Evolutionary conservation across 2,329 filamentous ascomycete genomes (phyloP), one percentile per base, ranked within the genome.

Genomic region (Talaromyces sp.): DNA sequence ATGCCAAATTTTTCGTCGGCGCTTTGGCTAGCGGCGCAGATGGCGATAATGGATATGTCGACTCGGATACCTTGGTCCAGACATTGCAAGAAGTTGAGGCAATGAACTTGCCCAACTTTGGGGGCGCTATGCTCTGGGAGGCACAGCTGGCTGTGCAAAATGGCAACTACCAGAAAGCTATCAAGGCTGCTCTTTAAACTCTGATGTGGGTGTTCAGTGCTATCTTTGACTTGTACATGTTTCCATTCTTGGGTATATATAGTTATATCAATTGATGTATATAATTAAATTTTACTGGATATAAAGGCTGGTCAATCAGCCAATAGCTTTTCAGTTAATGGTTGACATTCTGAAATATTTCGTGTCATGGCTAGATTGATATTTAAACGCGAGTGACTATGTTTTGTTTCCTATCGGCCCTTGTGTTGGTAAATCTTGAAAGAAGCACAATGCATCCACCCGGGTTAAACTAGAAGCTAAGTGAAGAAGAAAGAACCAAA

Each of bases 111-210:
- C 70, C 68, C 1, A 73, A 70, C 3, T 86, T 86, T 64, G 84
- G 82, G 49, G 84, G 84, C 71, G 75, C 85, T 49, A 86, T 86
- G 83, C 69, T 86, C 6, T 86, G 82, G 81, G 83, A 86, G 57
- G 81, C 82, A 5, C 82, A 80, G 1, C 56, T 61, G 51, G 59
- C 59, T 56, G 56, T 61, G 51, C 49, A 61, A 6, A 61, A 61
- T 53, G 56, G 35, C 43, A 58, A 61, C 19, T 61, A 55, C 19
- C 59, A 61, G 32, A 7, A 38, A 27, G 56, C 38, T 58, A n/a
- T 61, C 24, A 55, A 50, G 1, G 31, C 50, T 3, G 59, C 56
- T 24, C 52, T 61, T 41, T 58, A 51, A 29, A 5, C 27, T 50
- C 43, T 6, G 5, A 13, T 50, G 11, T 21, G 2, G 17, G 1